Conservation (phyloP, 2,329 filamentous ascomycete genomes). For the Phialophora tarda region DNA sequence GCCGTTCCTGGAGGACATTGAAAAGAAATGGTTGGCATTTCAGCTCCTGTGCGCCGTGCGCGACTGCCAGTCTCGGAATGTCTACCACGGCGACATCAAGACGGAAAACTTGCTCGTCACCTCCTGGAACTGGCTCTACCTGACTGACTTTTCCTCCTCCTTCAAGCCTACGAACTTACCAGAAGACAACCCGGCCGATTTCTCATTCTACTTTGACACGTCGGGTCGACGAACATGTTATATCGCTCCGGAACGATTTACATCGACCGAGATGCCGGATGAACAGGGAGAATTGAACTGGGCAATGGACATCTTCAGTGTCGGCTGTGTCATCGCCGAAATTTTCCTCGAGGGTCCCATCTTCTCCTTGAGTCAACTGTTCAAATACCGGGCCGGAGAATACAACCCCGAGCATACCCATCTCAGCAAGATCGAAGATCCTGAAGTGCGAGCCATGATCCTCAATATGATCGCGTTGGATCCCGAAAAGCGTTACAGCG, state of each 20-base stretch:
- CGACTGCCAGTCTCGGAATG: constrained; percentile 85
- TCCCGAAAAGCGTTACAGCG: constrained; percentile 87
- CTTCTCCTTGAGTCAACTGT: constrained; percentile 96
- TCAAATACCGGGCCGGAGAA: constrained; percentile 89
- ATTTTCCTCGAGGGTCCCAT: constrained; percentile 93
- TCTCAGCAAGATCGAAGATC: constrained; percentile 84
- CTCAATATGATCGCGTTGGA: constrained; percentile 95
- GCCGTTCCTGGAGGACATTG: constrained; percentile 94
- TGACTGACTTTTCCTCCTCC: constrained; percentile 94
- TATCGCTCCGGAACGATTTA: constrained; percentile 89
- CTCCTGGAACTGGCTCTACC: constrained; percentile 98
- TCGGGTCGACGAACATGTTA: constrained; percentile 93
- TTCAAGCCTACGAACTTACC: constrained; percentile 95
- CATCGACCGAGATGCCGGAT: constrained; percentile 70
- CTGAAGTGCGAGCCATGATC: constrained; percentile 84
- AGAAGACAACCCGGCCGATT: constrained; percentile 95
- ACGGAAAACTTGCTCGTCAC: constrained; percentile 96
- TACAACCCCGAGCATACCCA: constrained; percentile 85
- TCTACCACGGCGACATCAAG: constrained; percentile 98
- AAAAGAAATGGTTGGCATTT: constrained; percentile 98
- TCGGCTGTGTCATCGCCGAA: constrained; percentile 94
- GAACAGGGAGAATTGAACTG: constrained; percentile 72
- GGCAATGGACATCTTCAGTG: constrained; percentile 99
- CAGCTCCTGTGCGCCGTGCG: constrained; percentile 90
- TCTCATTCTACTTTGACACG: constrained; percentile 96